phyloP scores from a whole-genome alignment of 139 green algal genomes.

The Haematococcus lacustris region DNA sequence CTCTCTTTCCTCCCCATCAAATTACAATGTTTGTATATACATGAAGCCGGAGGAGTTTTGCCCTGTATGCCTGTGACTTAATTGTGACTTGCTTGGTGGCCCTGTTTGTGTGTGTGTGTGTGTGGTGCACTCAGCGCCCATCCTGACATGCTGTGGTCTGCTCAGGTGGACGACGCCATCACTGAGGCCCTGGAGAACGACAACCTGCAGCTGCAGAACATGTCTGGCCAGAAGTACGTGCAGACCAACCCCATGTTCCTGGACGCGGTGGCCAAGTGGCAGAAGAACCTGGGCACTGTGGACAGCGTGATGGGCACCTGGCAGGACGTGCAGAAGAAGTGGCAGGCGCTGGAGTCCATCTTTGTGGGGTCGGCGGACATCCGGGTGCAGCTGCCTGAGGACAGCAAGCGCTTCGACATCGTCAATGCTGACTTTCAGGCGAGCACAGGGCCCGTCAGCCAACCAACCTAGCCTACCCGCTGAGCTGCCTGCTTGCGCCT shows the following conservation, averaged over 20 bases:
- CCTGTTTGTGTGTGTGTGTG: too few species aligned
- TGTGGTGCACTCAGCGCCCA: too few species aligned
- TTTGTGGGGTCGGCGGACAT: conserved; percentile 86
- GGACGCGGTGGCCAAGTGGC: conserved; percentile 75
- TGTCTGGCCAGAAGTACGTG: conserved; percentile 80
- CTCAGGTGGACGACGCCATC: conserved; percentile 50
- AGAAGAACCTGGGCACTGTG: conserved; percentile 79
- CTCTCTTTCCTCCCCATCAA: not conserved
- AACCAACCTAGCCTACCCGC: too few species aligned
- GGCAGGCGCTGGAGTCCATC: conserved; percentile 84
- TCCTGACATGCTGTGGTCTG: too few species aligned
- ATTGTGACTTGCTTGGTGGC: too few species aligned
- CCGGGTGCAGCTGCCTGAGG: conserved; percentile 83
- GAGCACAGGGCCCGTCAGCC: not conserved
- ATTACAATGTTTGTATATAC: not conserved
- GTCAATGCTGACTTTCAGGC: conserved; percentile 81
- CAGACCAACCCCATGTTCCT: conserved; percentile 84
- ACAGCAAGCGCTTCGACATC: conserved; percentile 77
- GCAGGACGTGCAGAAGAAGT: conserved; percentile 86
- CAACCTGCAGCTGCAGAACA: conserved; percentile 84
- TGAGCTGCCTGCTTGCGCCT: too few species aligned
- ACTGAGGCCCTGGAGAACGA: conserved; percentile 73
- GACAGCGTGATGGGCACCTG: conserved; percentile 73
- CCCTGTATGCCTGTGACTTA: too few species aligned
- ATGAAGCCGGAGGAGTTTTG: too few species aligned